Evolutionary conservation across 2,329 filamentous ascomycete genomes (phyloP).

Genomic region (Colletotrichum eleusines): DNA sequence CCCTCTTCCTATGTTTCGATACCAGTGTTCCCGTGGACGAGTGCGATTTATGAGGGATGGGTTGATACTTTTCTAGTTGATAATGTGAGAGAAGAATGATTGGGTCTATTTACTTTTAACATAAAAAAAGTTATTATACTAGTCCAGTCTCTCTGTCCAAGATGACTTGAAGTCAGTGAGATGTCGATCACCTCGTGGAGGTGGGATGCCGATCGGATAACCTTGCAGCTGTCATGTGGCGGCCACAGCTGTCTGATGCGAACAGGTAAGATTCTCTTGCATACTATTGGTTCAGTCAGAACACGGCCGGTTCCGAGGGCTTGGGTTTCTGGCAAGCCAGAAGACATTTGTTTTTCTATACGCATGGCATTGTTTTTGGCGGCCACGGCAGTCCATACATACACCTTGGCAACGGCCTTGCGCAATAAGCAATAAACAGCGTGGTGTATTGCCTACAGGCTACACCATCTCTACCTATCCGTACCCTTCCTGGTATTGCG

Average conservation of each 20-base stretch:
- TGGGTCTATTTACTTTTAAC: constrained; percentile 11
- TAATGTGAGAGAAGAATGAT: constrained; percentile 38
- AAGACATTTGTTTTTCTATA: constrained; percentile 10
- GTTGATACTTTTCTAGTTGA: constrained; percentile 41
- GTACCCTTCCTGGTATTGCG: neutral
- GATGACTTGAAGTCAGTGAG: constrained; percentile 12
- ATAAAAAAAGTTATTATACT: constrained; percentile 4
- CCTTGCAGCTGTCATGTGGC: constrained; percentile 38
- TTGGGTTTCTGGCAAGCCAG: constrained; percentile 4
- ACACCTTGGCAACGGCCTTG: constrained; percentile 3
- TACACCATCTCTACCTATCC: too few relatives aligned
- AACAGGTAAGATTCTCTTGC: constrained; percentile 23
- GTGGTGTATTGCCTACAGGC: too few relatives aligned
- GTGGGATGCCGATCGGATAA: constrained; percentile 33
- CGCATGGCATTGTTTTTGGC: neutral
- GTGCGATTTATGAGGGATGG: constrained; percentile 33
- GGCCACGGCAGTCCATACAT: constrained; percentile 1
- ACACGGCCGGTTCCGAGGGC: constrained; percentile 15
- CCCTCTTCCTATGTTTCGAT: constrained; percentile 37
- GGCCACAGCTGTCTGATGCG: constrained; percentile 24
- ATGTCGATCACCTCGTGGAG: constrained; percentile 31
- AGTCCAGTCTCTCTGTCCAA: neutral
- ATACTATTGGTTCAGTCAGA: constrained; percentile 17
- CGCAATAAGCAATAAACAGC: neutral
- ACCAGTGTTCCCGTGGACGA: constrained; percentile 33